These are phyloP conservation scores for Fusarium drepaniforme DNA, from an alignment of 2,329 filamentous ascomycete genomes.

Conservation along the genomic window DNA sequence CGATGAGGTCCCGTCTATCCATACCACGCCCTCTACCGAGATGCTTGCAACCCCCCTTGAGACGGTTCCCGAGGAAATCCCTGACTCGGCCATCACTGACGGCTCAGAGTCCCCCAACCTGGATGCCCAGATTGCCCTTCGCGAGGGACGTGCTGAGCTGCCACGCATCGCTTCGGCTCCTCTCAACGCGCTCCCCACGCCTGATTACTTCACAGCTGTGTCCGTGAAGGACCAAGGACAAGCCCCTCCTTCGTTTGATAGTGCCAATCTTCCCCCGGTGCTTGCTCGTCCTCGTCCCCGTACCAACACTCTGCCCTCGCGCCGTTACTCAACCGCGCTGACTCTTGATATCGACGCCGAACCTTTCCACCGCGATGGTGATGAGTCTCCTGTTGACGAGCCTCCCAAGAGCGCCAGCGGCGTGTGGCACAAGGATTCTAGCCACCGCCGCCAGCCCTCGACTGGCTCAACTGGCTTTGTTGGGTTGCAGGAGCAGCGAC, in stretches of 20 bases:
- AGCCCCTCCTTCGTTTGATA: constrained; percentile 27
- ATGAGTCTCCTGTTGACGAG: constrained; percentile 34
- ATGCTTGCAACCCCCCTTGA: constrained; percentile 28
- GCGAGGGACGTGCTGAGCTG: constrained; percentile 19
- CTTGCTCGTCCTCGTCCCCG: constrained; percentile 31
- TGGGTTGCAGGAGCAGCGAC: constrained; percentile 40
- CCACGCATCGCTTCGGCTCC: constrained; percentile 31
- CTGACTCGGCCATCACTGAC: constrained; percentile 19
- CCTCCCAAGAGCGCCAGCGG: constrained; percentile 40
- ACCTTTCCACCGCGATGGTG: constrained; percentile 27
- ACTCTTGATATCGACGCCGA: constrained; percentile 39
- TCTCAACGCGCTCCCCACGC: constrained; percentile 28
- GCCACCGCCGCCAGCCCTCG: constrained; percentile 41
- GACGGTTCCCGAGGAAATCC: constrained; percentile 38
- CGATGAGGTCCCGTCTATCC: constrained; percentile 11
- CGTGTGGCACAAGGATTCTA: constrained; percentile 9
- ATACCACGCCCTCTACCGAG: constrained; percentile 11
- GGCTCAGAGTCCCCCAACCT: constrained; percentile 12
- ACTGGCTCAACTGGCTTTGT: constrained; percentile 44
- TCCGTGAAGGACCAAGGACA: constrained; percentile 28
- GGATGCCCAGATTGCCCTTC: background rate
- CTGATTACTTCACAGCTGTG: constrained; percentile 25
- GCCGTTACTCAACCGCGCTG: constrained; percentile 43
- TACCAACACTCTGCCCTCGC: constrained; percentile 38
- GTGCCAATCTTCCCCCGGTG: constrained; percentile 20